Conservation (phyloP, 192 early-diverging fungal species). For the Funneliformis mosseae region DNA sequence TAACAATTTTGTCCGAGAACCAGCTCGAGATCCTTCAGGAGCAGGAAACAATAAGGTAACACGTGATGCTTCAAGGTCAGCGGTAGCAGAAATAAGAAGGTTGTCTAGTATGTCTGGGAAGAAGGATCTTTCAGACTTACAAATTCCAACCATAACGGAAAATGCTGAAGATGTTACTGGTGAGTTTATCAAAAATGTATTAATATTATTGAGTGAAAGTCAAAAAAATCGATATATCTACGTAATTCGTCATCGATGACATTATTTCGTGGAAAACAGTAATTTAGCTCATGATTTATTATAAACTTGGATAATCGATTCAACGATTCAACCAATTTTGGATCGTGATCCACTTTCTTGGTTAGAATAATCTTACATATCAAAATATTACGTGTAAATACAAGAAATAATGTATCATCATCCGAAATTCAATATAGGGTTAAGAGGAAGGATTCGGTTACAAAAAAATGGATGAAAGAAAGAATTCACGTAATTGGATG, state of each 20-base stretch:
- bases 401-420: too few relatives aligned
- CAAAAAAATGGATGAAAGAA: constrained; percentile 43
- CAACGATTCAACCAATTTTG: too few relatives aligned
- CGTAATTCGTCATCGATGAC: too few relatives aligned
- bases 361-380: too few relatives aligned
- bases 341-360: too few relatives aligned
- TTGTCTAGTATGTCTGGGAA: constrained; percentile 44
- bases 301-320: background rate
- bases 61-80: constrained; percentile 22
- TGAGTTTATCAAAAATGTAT: constrained; percentile 17
- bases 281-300: background rate
- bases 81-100: constrained; percentile 32
- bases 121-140: constrained; percentile 44
- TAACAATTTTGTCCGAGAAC: background rate
- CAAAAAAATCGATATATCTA: too few relatives aligned
- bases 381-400: too few relatives aligned
- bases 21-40: background rate
- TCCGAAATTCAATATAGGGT: constrained; percentile 40
- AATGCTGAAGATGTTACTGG: constrained; percentile 48
- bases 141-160: constrained; percentile 50
- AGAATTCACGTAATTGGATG: constrained; percentile 71
- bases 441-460: constrained; percentile 52
- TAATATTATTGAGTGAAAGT: background rate
- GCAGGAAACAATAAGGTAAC: background rate
- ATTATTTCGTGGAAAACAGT: background rate